Evolutionary conservation across 2,329 filamentous ascomycete genomes (phyloP).

Genomic region (Aspergillus clavatus): DNA sequence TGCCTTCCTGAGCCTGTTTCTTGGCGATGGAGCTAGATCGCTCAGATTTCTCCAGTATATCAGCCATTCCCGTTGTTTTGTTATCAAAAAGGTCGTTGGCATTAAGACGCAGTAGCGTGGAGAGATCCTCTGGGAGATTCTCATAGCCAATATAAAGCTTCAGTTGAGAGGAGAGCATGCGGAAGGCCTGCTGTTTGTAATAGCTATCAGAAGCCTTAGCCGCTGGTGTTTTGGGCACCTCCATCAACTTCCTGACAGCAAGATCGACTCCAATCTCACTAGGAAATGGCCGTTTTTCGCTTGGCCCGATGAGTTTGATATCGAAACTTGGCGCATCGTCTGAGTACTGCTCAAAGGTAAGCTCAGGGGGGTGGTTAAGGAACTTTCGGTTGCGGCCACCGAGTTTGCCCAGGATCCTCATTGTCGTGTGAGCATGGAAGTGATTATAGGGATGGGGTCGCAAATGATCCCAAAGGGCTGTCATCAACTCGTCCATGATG

Average conservation of each 20-base stretch:
- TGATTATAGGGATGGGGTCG: conserved; percentile 92
- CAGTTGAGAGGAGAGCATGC: conserved; percentile 79
- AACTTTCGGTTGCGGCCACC: conserved; percentile 94
- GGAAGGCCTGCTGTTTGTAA: conserved; percentile 90
- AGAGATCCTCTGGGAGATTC: conserved; percentile 81
- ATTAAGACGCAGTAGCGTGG: conserved; percentile 77
- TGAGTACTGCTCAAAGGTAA: conserved; percentile 76
- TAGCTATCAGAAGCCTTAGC: conserved; percentile 66
- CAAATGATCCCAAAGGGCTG: conserved; percentile 90
- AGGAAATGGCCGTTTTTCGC: conserved; percentile 82
- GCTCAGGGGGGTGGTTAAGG: conserved; percentile 79
- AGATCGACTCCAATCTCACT: conserved; percentile 80
- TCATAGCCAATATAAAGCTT: conserved; percentile 89
- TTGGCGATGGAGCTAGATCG: conserved; percentile 79
- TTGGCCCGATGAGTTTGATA: conserved; percentile 80
- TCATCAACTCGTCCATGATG: conserved; percentile 98
- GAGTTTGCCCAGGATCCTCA: conserved; percentile 93
- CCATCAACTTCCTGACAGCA: conserved; percentile 82
- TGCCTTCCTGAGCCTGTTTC: conserved; percentile 75
- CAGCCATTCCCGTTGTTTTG: conserved; percentile 66
- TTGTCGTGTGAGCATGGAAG: conserved; percentile 95
- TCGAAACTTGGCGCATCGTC: conserved; percentile 88
- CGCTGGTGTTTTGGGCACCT: conserved; percentile 60
- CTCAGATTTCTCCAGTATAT: conserved; percentile 68
- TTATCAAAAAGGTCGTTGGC: conserved; percentile 75